Base-by-base conservation (phyloP, 108 stramenopile genomes). In the Cyclotella atomus region DNA sequence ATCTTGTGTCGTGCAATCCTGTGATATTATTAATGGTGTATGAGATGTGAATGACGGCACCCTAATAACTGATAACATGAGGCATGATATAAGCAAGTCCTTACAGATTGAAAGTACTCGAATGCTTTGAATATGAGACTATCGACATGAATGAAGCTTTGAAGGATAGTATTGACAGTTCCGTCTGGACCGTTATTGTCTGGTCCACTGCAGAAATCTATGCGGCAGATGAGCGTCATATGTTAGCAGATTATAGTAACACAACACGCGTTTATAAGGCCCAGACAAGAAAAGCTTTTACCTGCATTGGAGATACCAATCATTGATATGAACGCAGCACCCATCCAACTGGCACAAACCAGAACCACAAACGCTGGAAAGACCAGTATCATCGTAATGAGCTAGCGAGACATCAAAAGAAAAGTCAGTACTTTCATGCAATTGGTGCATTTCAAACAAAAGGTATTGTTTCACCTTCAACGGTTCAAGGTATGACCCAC, bases 171-270 rank as follows among this genome's bases (percentile, higher is more conserved):
- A 14, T 45, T 52, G 20, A 73, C 60, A 28, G 79, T 80, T 53
- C 55, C 65, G 34, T 60, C 71, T 30, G 79, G 59, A 68, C 79
- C 70, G 33, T 53, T 47, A 16, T 43, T 46, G 23, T 69, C 43
- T 28, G 60, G 50, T 27, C 71, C 79, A 25, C 36, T 59, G 43
- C 79, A 80, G 57, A 80, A 71, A 70, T 80, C 79, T 78, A 43
- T 27, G 14, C 25, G 5, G 23, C 30, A 41, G n/a, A 61, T 38
- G 10, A n/a, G n/a, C n/a, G n/a, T n/a, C n/a, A n/a, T n/a, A n/a
- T n/a, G n/a, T n/a, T n/a, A n/a, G n/a, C n/a, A n/a, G n/a, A n/a
- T n/a, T n/a, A n/a, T n/a, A n/a, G n/a, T n/a, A n/a, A n/a, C n/a
- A n/a, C n/a, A n/a, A n/a, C n/a, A n/a, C n/a, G n/a, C n/a, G n/a